These are phyloP conservation scores for Saccharomyces kudriavzevii DNA, from an alignment of 805 yeast species.

Conservation along the genomic window DNA sequence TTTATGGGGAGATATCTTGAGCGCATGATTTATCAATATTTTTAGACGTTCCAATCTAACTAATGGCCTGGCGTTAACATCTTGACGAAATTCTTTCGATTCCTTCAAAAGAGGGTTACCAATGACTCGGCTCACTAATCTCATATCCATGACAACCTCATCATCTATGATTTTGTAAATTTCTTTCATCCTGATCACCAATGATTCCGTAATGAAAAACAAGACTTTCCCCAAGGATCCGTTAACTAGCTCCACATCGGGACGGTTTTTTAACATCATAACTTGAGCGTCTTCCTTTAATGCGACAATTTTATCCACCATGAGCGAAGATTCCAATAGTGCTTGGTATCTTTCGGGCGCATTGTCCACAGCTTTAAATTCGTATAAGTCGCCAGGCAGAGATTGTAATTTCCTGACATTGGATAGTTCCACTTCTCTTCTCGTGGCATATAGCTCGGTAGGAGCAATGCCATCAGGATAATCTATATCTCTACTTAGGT, in stretches of 20 bases:
- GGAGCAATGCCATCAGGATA: conserved; percentile 77
- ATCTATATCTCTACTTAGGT: conserved; percentile 47
- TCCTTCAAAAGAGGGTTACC: conserved; percentile 15
- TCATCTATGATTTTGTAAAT: conserved; percentile 21
- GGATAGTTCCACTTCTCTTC: conserved; percentile 75
- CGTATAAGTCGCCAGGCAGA: conserved; percentile 40
- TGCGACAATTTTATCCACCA: conserved; percentile 59
- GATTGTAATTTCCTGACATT: conserved; percentile 45
- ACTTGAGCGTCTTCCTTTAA: conserved; percentile 88
- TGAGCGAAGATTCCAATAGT: conserved; percentile 46
- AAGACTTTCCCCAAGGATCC: conserved; percentile 80
- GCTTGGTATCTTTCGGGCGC: conserved; percentile 27
- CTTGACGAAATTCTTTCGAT: conserved; percentile 24
- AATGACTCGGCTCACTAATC: conserved; percentile 29
- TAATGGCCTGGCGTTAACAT: conserved; percentile 18
- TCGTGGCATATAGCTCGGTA: conserved; percentile 81
- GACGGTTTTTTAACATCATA: conserved; percentile 81
- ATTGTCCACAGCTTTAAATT: conserved; percentile 41
- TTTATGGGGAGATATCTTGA: conserved; percentile 12
- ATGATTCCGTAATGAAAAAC: conserved; percentile 28
- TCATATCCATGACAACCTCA: conserved; percentile 25
- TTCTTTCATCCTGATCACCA: conserved; percentile 20
- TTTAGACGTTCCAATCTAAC: conserved; percentile 10
- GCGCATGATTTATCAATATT: conserved; percentile 16
- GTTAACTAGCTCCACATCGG: conserved; percentile 64